phyloP scores from a whole-genome alignment of 2,329 filamentous ascomycete genomes.

The Xylaria digitata region DNA sequence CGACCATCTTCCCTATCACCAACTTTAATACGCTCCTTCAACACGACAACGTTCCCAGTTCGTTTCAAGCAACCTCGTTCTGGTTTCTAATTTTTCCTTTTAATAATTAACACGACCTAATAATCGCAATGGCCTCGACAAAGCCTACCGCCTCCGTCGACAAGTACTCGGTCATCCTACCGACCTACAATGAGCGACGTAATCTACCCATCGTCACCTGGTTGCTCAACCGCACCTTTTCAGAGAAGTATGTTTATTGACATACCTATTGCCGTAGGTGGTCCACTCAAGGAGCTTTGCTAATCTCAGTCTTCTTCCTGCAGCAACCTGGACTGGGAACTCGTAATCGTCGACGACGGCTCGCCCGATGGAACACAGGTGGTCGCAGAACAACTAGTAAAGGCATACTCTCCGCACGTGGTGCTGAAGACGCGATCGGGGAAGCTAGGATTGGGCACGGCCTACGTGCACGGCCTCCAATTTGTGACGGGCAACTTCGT shows the following conservation, averaged over 20 bases:
- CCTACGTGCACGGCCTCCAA: conserved; percentile 93
- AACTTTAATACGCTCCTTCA: conserved; percentile 49
- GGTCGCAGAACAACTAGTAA: conserved; percentile 89
- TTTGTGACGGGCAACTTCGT: conserved; percentile 93
- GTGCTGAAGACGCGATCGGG: conserved; percentile 88
- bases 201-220: conserved; percentile 97
- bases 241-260: conserved; percentile 73
- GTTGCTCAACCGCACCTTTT: conserved; percentile 93
- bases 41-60: conserved; percentile 17
- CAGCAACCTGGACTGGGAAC: conserved; percentile 94
- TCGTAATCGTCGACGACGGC: conserved; percentile 98
- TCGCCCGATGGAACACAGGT: conserved; percentile 95
- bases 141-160: conserved; percentile 60
- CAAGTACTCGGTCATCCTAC: conserved; percentile 97
- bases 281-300: not conserved
- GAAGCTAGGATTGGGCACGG: conserved; percentile 96
- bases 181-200: conserved; percentile 97
- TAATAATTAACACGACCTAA: conserved; percentile 15
- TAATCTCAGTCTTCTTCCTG: conserved; percentile 29
- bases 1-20: conserved; percentile 33
- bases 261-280: not conserved
- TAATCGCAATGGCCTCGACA: conserved; percentile 58
- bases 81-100: conserved; percentile 21
- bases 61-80: conserved; percentile 15
- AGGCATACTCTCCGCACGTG: conserved; percentile 83